Conservation (phyloP, 805 yeast genomes). For the Yamadazyma philogaea region DNA sequence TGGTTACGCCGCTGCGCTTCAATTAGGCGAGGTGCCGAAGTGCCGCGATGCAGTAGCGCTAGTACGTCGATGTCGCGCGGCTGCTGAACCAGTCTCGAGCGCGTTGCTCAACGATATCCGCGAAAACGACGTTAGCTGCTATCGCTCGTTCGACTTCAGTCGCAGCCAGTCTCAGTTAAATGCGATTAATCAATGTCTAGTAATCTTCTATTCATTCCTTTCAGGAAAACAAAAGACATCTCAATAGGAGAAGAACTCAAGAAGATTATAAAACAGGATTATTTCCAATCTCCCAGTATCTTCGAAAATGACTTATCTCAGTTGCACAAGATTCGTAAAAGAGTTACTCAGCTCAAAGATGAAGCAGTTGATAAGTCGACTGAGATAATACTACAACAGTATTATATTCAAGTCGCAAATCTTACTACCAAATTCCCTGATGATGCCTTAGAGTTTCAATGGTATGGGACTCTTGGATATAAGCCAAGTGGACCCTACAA, state of each 20-base stretch:
- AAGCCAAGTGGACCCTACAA: slow-evolving; percentile 48
- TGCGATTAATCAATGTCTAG: slow-evolving; percentile 12
- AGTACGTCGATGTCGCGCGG: too few relatives aligned
- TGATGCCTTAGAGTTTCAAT: slow-evolving; percentile 57
- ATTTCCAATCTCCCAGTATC: slow-evolving; percentile 34
- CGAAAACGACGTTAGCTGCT: too few relatives aligned
- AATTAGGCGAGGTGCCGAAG: too few relatives aligned
- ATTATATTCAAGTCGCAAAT: slow-evolving; percentile 44
- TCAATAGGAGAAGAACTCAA: slow-evolving; percentile 39
- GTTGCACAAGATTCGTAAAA: slow-evolving; percentile 44
- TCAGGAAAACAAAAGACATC: slow-evolving; percentile 43
- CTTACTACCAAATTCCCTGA: slow-evolving; percentile 59
- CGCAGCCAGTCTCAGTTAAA: background rate
- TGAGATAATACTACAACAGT: slow-evolving; percentile 42
- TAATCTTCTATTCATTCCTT: slow-evolving; percentile 51
- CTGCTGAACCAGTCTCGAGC: background rate
- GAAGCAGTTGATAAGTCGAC: slow-evolving; percentile 26
- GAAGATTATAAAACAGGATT: slow-evolving; percentile 46
- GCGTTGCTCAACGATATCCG: too few relatives aligned
- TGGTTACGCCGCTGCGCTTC: too few relatives aligned
- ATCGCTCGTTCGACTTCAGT: background rate
- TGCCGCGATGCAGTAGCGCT: too few relatives aligned
- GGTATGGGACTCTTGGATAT: slow-evolving; percentile 70
- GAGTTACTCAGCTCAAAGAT: slow-evolving; percentile 33
- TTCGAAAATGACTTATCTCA: slow-evolving; percentile 30